Conservation (phyloP, 106 monocot species). For the Acorus gramineus region DNA sequence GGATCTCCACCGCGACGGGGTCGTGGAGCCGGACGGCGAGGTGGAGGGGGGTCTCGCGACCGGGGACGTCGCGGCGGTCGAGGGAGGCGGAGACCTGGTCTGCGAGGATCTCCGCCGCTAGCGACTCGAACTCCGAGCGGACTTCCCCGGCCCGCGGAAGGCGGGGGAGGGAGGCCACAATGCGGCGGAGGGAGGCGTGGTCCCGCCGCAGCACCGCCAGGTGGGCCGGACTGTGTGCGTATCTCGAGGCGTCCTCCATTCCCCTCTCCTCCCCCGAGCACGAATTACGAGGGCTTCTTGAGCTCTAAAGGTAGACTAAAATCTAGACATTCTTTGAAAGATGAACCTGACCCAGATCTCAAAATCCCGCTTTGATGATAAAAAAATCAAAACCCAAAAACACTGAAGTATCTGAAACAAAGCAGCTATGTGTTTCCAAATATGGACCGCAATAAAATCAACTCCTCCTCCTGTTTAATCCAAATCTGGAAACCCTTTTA, state of each 20-base stretch:
- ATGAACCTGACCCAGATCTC: too few relatives aligned
- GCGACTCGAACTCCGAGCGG: conserved; percentile 65
- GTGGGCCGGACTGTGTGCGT: conserved; percentile 82
- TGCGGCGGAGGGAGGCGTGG: conserved; percentile 56
- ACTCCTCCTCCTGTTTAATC: too few relatives aligned
- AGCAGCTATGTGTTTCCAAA: too few relatives aligned
- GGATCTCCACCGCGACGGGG: conserved; percentile 66
- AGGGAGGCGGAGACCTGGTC: conserved; percentile 66
- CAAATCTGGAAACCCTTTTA: too few relatives aligned
- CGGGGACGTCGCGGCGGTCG: conserved; percentile 86
- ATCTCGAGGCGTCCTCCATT: conserved; percentile 73
- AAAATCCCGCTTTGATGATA: too few relatives aligned
- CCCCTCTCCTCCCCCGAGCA: background rate
- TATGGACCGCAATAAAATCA: too few relatives aligned
- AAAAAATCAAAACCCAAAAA: too few relatives aligned
- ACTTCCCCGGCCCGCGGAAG: conserved; percentile 79
- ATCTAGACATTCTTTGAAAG: too few relatives aligned
- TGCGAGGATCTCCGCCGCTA: conserved; percentile 48
- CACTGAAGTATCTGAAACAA: too few relatives aligned
- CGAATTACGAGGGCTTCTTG: too few relatives aligned
- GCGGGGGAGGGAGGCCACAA: conserved; percentile 59
- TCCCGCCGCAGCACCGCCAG: conserved; percentile 64
- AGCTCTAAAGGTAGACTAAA: too few relatives aligned
- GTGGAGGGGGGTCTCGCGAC: conserved; percentile 94
- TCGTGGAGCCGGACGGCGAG: conserved; percentile 88